Evolutionary conservation across 2,329 filamentous ascomycete genomes (phyloP).

Genomic region (Neocucurbitaria cava): DNA sequence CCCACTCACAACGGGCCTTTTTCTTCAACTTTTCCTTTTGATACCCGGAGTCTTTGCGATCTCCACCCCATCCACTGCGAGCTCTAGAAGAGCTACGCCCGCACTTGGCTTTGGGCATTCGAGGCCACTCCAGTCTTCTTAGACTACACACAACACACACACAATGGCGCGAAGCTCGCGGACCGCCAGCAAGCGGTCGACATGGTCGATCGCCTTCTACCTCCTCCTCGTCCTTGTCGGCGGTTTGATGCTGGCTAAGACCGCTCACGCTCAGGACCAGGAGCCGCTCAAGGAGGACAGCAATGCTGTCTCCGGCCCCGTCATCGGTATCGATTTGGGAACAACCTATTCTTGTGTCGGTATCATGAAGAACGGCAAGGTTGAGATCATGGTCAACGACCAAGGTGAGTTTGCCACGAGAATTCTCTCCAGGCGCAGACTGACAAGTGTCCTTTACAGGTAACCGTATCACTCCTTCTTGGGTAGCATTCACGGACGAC

Average conservation of each 20-base stretch:
- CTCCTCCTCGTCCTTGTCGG: conserved; percentile 85
- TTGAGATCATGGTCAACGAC: conserved; percentile 55
- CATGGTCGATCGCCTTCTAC: conserved; percentile 90
- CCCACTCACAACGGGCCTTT: conserved; percentile 26
- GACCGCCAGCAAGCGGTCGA: conserved; percentile 74
- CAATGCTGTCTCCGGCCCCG: conserved; percentile 53
- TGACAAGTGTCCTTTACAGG: conserved; percentile 39
- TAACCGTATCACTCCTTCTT: conserved; percentile 65
- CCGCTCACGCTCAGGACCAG: conserved; percentile 75
- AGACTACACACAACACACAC: conserved; percentile 34
- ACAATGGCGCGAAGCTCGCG: conserved; percentile 67
- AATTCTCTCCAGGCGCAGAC: conserved; percentile 7
- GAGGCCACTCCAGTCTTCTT: conserved; percentile 19
- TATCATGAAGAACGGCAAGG: conserved; percentile 62
- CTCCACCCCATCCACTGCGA: conserved; percentile 31
- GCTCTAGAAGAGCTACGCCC: conserved; percentile 34
- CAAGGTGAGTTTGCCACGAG: conserved; percentile 40
- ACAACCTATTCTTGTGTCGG: conserved; percentile 94
- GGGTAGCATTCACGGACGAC: conserved; percentile 95
- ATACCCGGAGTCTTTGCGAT: conserved; percentile 39
- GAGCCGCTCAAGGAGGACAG: conserved; percentile 67
- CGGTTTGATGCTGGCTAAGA: conserved; percentile 83
- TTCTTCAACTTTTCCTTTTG: conserved; percentile 30
- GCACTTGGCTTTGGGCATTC: conserved; percentile 23
- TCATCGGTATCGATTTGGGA: conserved; percentile 87